A percentile compares a stretch with the other conserved stretches of the same genome.
Conservation (phyloP, 176 grass and related monocot species). For the Phoenix roebelenii region DNA sequence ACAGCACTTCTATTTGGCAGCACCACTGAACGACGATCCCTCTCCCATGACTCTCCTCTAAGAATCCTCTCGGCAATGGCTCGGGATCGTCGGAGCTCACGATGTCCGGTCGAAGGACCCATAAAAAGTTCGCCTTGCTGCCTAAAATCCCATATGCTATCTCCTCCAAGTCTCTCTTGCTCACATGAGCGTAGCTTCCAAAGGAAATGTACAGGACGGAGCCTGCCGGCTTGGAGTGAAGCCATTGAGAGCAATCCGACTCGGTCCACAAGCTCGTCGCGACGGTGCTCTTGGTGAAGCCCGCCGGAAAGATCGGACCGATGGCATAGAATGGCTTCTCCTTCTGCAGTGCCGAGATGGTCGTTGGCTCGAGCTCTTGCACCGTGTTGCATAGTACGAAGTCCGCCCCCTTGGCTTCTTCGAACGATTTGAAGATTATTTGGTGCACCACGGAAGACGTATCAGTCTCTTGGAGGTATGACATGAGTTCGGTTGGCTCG, state of each 20-base stretch:
- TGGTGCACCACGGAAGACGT: slow-evolving; percentile 49
- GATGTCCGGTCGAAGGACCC: slow-evolving; percentile 51
- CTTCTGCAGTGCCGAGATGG: slow-evolving; percentile 39
- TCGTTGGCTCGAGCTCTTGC: slow-evolving; percentile 55
- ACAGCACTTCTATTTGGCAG: slow-evolving; percentile 54
- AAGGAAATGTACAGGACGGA: slow-evolving; percentile 80
- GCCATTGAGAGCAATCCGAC: slow-evolving; percentile 60
- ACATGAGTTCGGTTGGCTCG: slow-evolving; percentile 52
- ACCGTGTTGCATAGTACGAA: slow-evolving; percentile 61
- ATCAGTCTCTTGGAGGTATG: slow-evolving; percentile 47
- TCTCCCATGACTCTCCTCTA: not conserved
- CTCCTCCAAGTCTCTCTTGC: slow-evolving; percentile 33
- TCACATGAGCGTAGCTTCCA: slow-evolving; percentile 55
- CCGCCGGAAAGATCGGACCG: slow-evolving; percentile 52
- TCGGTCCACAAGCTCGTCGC: slow-evolving; percentile 54
- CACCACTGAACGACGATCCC: slow-evolving; percentile 69
- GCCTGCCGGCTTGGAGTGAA: slow-evolving; percentile 13
- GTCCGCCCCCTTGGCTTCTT: slow-evolving; percentile 44
- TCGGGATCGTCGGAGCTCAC: slow-evolving; percentile 55
- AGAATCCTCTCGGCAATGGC: slow-evolving; percentile 41
- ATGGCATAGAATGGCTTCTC: slow-evolving; percentile 61
- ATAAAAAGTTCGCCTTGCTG: slow-evolving; percentile 51
- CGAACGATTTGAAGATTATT: slow-evolving; percentile 57
- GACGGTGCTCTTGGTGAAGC: slow-evolving; percentile 40
- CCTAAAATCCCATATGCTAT: slow-evolving; percentile 47